phyloP scores from a whole-genome alignment of 2,329 filamentous ascomycete species.

The Paraphoma sp. region DNA sequence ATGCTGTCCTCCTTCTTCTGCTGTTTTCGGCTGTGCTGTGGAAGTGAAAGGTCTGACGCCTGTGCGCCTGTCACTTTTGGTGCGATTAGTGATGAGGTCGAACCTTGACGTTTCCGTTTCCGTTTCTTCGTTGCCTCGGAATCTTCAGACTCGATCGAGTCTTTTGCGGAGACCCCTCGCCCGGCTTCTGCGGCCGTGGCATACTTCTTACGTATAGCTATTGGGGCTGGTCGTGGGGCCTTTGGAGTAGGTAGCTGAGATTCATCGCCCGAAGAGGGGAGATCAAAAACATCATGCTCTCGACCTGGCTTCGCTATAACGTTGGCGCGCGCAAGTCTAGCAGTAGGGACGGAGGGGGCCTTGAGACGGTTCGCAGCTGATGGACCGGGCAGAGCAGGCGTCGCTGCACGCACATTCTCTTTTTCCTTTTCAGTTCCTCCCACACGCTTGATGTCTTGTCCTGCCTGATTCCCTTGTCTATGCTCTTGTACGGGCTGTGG shows the following conservation, averaged over 20 bases:
- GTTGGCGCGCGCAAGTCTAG: constrained; percentile 11
- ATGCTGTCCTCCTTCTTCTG: constrained; percentile 31
- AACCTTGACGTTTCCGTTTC: constrained; percentile 40
- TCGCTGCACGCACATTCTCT: constrained; percentile 18
- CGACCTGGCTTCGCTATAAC: constrained; percentile 5
- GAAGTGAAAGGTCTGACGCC: constrained; percentile 10
- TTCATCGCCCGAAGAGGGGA: constrained; percentile 37
- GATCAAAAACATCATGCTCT: constrained; percentile 29
- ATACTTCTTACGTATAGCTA: constrained; percentile 13
- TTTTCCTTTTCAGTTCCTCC: constrained; percentile 16
- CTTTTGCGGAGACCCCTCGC: constrained; percentile 11
- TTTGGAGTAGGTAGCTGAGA: constrained; percentile 20
- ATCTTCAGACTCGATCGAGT: constrained; percentile 31
- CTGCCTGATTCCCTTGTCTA: constrained; percentile 1
- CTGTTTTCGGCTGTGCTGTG: constrained; percentile 33
- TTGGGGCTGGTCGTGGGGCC: constrained; percentile 18
- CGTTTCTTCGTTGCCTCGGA: constrained; percentile 39
- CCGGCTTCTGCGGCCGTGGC: neutral
- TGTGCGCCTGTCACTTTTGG: constrained; percentile 11
- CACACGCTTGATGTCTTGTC: constrained; percentile 2
- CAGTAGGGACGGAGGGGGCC: neutral
- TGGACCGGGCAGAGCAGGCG: constrained; percentile 8
- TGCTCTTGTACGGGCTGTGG: constrained; percentile 11
- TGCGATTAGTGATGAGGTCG: constrained; percentile 20
- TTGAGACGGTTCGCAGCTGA: neutral